phyloP scores from a whole-genome alignment of 2,329 filamentous ascomycete genomes.

The Colletotrichum sp. region DNA sequence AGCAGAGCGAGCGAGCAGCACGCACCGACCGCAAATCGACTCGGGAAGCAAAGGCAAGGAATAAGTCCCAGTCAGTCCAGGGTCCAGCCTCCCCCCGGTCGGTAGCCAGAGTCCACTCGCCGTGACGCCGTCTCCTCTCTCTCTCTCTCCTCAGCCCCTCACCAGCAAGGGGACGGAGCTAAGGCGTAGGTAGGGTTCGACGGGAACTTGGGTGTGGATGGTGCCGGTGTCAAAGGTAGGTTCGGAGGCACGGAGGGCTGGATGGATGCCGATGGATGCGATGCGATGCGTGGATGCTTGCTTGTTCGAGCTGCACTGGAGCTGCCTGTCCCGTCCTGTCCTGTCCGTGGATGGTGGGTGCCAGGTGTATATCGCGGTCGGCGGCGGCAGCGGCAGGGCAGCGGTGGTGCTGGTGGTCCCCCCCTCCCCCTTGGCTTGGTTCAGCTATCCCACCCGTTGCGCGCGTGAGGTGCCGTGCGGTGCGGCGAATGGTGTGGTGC shows the following conservation, averaged over 20 bases:
- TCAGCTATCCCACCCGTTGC: not conserved
- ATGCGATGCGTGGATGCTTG: not conserved
- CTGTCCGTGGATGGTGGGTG: not conserved
- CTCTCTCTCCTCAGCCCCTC: conserved; percentile 6
- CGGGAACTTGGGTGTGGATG: not conserved
- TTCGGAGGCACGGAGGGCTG: not conserved
- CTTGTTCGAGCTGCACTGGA: not conserved
- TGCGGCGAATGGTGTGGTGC: not conserved
- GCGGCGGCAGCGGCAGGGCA: not conserved
- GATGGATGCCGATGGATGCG: not conserved
- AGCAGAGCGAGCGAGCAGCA: not conserved
- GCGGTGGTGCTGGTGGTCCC: not conserved
- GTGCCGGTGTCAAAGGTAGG: not conserved
- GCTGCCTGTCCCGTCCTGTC: not conserved
- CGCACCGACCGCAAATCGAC: not conserved
- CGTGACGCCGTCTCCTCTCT: not conserved
- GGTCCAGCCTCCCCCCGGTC: conserved; percentile 6
- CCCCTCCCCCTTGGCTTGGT: not conserved
- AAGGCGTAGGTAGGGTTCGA: not conserved
- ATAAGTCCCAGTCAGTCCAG: not conserved
- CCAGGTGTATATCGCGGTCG: not conserved
- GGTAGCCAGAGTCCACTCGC: conserved; percentile 6
- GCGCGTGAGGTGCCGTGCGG: not conserved
- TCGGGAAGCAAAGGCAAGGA: not conserved
- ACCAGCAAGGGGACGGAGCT: conserved; percentile 10